Percentiles rank a stretch among this genome's conserved stretches.
Conservation (phyloP, 1,284 basidiomycete species). For the Fomitopsis palustris region DNA sequence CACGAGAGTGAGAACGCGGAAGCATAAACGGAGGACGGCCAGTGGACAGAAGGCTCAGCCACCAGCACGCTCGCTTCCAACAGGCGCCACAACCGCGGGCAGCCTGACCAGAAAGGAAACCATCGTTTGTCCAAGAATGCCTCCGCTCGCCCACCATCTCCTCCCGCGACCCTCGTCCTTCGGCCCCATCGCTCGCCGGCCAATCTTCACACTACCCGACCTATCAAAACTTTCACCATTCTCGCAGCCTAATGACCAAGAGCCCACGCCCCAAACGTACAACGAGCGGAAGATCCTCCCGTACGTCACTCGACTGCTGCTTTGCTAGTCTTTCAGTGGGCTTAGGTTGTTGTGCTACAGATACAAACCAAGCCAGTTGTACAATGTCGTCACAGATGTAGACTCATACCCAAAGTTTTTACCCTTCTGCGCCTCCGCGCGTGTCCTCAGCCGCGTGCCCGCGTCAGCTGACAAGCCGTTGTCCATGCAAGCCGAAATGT, state of each 20-base stretch:
- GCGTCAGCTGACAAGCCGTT: slow-evolving; percentile 5
- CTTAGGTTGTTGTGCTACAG: slow-evolving; percentile 33
- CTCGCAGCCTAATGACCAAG: slow-evolving; percentile 21
- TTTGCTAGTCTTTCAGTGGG: background rate
- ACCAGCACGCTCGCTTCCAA: background rate
- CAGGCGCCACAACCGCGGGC: background rate
- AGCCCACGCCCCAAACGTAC: slow-evolving; percentile 37
- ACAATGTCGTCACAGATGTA: slow-evolving; percentile 85
- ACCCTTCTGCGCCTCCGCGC: slow-evolving; percentile 84
- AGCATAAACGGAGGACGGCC: background rate
- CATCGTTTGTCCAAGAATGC: slow-evolving; percentile 10
- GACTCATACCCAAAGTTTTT: slow-evolving; percentile 84
- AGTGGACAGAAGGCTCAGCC: background rate
- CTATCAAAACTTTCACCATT: slow-evolving; percentile 39
- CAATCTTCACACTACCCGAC: slow-evolving; percentile 37
- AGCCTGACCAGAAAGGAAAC: slow-evolving; percentile 8
- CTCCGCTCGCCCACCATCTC: slow-evolving; percentile 17
- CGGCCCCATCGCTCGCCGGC: slow-evolving; percentile 17
- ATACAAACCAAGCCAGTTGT: slow-evolving; percentile 76
- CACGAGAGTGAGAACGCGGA: background rate
- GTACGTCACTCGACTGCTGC: slow-evolving; percentile 42
- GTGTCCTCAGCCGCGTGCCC: slow-evolving; percentile 48
- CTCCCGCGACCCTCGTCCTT: background rate
- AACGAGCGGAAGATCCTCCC: slow-evolving; percentile 74
- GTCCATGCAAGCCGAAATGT: slow-evolving; percentile 81